Base-by-base conservation (phyloP, 2,329 filamentous ascomycete species). In the Ophiocordyceps polyrhachis-furcata region DNA sequence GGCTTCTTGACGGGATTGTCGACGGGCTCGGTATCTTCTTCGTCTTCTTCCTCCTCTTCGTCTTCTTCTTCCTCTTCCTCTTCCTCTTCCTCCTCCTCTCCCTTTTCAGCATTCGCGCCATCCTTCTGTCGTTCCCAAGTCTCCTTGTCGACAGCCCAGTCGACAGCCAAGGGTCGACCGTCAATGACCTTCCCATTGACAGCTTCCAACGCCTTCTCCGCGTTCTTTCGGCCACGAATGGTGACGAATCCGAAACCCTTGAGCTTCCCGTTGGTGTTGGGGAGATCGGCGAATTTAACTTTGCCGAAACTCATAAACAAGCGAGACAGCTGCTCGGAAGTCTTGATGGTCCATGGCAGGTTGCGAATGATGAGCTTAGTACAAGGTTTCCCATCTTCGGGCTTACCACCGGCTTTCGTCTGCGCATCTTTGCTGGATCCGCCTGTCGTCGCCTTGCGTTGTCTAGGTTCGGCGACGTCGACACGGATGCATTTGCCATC, bases 71-170 rank as follows among this genome's bases (percentile, higher is more conserved):
- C 25, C 17, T 60, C 59, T 5, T 62, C 59, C 5, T 50, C 50
- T 54, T 52, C 32, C 14, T 53, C 48, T 28, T 55, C 54, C 46
- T 61, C 57, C 17, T 58, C 62, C 8, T 60, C 58, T 14, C 60
- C 61, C 14, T 62, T 60, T 5, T 52, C 50, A 4, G 52, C 53
- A 13, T 42, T 55, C 6, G 65, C 60, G 2, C 54, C 52, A 2
- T 57, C 53, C 28, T 77, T 70, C 50, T 78, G 68, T 49, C 77
- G 71, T 49, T 88, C 74, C 86, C 86, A 98, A 7, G 81, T 78
- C 40, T 80, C 73, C 65, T 93, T 94, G 48, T 95, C 86, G 4
- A 96, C 87, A 29, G 93, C 89, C 85, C 86, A 98, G 64, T 98
- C 91, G 7, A 98, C 91, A 25, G 89, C 91, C 48, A 98, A 63